Evolutionary conservation across 257 asterid species (phyloP).

Genomic region (Perilla frutescens): DNA sequence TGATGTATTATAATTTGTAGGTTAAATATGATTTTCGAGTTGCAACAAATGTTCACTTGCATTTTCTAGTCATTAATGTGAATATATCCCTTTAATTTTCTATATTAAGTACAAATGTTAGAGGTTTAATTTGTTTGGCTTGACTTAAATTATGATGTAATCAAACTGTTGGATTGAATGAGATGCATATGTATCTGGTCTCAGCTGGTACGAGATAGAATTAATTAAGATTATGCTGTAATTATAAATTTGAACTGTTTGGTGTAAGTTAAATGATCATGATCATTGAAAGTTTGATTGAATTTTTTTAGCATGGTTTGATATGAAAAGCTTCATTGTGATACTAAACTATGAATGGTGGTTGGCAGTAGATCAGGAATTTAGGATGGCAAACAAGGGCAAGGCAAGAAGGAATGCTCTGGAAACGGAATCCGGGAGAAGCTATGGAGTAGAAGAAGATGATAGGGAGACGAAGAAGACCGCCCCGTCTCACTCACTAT

Average conservation of each 20-base stretch:
- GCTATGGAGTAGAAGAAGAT: constrained; percentile 12
- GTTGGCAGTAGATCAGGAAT: background rate
- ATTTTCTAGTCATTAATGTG: background rate
- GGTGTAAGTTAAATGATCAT: too few species aligned
- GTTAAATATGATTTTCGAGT: too few species aligned
- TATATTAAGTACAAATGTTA: too few species aligned
- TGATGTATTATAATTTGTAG: background rate
- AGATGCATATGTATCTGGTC: too few species aligned
- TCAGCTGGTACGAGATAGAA: too few species aligned
- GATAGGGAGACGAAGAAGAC: background rate
- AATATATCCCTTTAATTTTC: too few species aligned
- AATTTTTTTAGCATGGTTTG: background rate
- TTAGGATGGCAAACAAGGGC: constrained; percentile 14
- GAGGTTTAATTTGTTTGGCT: background rate
- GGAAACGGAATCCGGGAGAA: constrained; percentile 10
- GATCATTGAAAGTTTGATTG: too few species aligned
- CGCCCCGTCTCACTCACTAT: constrained; percentile 42
- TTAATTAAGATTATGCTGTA: too few species aligned
- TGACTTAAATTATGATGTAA: background rate
- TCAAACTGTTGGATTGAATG: too few species aligned
- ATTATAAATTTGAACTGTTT: too few species aligned
- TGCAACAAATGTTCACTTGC: background rate
- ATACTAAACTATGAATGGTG: background rate
- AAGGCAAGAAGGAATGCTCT: background rate
- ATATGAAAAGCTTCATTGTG: background rate